Conservation (phyloP, 345 rosid genomes). For the Erodium maritimum region DNA sequence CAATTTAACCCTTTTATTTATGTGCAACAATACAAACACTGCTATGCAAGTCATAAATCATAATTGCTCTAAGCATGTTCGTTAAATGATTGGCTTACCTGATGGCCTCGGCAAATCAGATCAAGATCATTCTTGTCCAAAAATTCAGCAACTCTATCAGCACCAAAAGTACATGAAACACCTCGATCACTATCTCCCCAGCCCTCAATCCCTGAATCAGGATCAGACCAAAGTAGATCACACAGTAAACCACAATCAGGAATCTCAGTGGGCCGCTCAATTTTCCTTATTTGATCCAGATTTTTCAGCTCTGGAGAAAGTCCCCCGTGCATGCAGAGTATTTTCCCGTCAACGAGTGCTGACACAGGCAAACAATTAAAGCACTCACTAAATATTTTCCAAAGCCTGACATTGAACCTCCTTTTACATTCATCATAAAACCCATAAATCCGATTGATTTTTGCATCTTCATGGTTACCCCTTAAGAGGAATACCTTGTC, state of each 20-base stretch:
- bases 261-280: constrained; percentile 35
- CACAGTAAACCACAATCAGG: constrained; percentile 54
- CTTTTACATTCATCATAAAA: too few relatives aligned
- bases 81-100: too few relatives aligned
- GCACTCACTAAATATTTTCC: constrained; percentile 22
- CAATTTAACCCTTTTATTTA: too few relatives aligned
- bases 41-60: too few relatives aligned
- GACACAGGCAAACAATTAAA: constrained; percentile 27
- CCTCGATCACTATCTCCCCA: constrained; percentile 57
- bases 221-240: constrained; percentile 57
- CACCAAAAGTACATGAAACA: constrained; percentile 44
- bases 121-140: constrained; percentile 3
- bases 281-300: constrained; percentile 36
- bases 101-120: constrained; percentile 1
- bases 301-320: constrained; percentile 37
- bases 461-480: not conserved
- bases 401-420: constrained; percentile 16
- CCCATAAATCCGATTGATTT: constrained; percentile 10
- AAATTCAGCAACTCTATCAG: constrained; percentile 19
- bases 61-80: too few relatives aligned
- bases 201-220: constrained; percentile 34
- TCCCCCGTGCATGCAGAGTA: constrained; percentile 55
- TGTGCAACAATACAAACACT: too few relatives aligned
- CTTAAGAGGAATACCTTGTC: not conserved
- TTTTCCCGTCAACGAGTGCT: constrained; percentile 45